A percentile compares a stretch with the other conserved stretches of the same genome.
Conservation (phyloP, 371 early-diverging fungal genomes). For the Lichtheimia hyalospora region DNA sequence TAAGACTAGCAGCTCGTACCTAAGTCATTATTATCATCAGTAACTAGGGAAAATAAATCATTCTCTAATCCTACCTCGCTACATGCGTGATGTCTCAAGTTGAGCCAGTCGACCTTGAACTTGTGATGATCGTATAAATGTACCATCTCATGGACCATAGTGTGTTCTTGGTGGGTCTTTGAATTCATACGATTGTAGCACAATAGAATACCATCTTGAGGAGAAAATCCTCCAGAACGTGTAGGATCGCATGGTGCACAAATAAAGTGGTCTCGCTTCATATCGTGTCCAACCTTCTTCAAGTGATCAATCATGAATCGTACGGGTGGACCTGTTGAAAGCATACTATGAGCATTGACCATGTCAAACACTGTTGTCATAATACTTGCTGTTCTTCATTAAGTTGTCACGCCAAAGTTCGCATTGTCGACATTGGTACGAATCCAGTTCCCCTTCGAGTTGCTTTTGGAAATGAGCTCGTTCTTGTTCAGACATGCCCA, state of each 20-base stretch:
- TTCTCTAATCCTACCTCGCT: slow-evolving; percentile 60
- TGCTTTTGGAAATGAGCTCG: slow-evolving; percentile 25
- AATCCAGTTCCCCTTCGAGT: slow-evolving; percentile 48
- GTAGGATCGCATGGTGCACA: slow-evolving; percentile 83
- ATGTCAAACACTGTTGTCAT: neutral
- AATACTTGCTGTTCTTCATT: slow-evolving; percentile 63
- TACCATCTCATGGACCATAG: slow-evolving; percentile 95
- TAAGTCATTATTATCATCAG: slow-evolving; percentile 19
- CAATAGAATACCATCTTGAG: slow-evolving; percentile 76
- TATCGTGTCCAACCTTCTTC: slow-evolving; percentile 64
- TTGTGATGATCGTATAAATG: slow-evolving; percentile 92
- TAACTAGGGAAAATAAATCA: neutral
- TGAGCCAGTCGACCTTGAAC: slow-evolving; percentile 82
- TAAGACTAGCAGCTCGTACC: slow-evolving; percentile 89
- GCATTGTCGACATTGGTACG: slow-evolving; percentile 62
- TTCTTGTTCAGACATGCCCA: slow-evolving; percentile 58
- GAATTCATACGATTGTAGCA: slow-evolving; percentile 80
- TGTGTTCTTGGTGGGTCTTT: slow-evolving; percentile 81
- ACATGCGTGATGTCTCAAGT: slow-evolving; percentile 91
- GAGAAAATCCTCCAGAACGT: slow-evolving; percentile 82
- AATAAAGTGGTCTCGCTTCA: slow-evolving; percentile 61
- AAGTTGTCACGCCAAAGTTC: slow-evolving; percentile 74
- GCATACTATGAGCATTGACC: neutral
- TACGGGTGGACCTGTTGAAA: slow-evolving; percentile 71
- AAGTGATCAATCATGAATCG: slow-evolving; percentile 83